Evolutionary conservation across 2,329 filamentous ascomycete genomes (phyloP).

Genomic region (Ploettnerulaceae sp.): DNA sequence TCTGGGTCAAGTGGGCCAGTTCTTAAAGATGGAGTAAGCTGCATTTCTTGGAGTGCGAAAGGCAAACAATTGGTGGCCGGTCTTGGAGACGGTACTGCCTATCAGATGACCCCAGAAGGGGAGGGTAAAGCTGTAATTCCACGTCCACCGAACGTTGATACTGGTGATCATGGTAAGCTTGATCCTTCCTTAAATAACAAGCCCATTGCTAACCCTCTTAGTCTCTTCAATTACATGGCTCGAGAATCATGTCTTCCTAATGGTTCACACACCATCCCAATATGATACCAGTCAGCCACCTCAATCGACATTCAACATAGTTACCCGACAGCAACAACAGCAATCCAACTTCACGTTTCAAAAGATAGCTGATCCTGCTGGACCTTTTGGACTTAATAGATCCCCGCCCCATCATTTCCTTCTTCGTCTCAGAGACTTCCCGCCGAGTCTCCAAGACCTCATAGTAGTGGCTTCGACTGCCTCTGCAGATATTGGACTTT

Average conservation of each 20-base stretch:
- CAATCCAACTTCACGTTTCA: constrained; percentile 63
- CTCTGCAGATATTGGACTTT: constrained; percentile 70
- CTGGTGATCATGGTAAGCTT: constrained; percentile 60
- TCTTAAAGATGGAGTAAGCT: constrained; percentile 72
- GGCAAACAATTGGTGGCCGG: constrained; percentile 93
- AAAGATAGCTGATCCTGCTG: constrained; percentile 68
- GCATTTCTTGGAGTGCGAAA: constrained; percentile 83
- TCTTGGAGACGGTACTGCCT: constrained; percentile 70
- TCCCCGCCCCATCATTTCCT: constrained; percentile 72
- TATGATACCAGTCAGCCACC: constrained; percentile 49
- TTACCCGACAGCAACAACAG: constrained; percentile 56
- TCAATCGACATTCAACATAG: constrained; percentile 71
- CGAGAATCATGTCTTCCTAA: constrained; percentile 78
- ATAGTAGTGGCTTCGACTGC: constrained; percentile 79
- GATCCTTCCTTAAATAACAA: background rate
- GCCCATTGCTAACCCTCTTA: constrained; percentile 35
- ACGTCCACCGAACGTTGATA: constrained; percentile 61
- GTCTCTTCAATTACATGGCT: constrained; percentile 84
- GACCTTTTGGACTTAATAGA: constrained; percentile 62
- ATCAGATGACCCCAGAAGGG: constrained; percentile 81
- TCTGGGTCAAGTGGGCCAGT: constrained; percentile 56
- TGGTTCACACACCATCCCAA: constrained; percentile 67
- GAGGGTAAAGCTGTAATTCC: constrained; percentile 73
- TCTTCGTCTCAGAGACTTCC: constrained; percentile 71
- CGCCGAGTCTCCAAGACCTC: constrained; percentile 73